Percentiles rank a stretch among this genome's conserved stretches.
Conservation (phyloP, 192 early-diverging fungal genomes). For the Haplosporangium gracile region DNA sequence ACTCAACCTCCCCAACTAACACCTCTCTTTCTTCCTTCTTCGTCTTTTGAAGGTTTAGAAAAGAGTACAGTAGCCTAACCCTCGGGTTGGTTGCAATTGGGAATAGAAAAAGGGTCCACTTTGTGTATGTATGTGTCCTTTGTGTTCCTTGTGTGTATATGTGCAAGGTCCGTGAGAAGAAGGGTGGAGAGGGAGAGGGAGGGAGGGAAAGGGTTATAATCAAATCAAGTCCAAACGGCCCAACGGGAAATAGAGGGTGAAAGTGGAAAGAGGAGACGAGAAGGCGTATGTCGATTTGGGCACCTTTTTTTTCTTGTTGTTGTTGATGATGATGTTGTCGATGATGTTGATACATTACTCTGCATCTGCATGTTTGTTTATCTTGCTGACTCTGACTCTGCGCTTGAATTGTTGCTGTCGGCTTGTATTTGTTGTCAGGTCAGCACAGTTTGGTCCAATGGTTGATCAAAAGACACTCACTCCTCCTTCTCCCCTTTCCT, state of each 20-base stretch:
- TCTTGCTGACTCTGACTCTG: not conserved
- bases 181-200: not conserved
- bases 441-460: conserved; percentile 4
- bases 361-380: conserved; percentile 6
- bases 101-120: not conserved
- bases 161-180: no score
- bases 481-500: not conserved
- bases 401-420: not conserved
- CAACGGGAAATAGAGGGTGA: not conserved
- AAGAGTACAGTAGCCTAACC: no score
- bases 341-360: conserved; percentile 3
- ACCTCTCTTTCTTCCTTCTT: not conserved
- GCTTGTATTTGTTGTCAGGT: not conserved
- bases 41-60: not conserved
- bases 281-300: not conserved
- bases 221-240: not conserved
- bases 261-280: not conserved
- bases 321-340: not conserved
- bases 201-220: no score
- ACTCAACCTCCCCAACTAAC: not conserved
- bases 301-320: not conserved
- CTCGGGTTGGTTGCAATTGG: not conserved
- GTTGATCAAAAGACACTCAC: conserved; percentile 8
- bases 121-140: not conserved
- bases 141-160: not conserved